A percentile compares a stretch with the other conserved stretches of the same genome.
Conservation (phyloP, 2,329 filamentous ascomycete species). For the Botryosphaeria dothidea region DNA sequence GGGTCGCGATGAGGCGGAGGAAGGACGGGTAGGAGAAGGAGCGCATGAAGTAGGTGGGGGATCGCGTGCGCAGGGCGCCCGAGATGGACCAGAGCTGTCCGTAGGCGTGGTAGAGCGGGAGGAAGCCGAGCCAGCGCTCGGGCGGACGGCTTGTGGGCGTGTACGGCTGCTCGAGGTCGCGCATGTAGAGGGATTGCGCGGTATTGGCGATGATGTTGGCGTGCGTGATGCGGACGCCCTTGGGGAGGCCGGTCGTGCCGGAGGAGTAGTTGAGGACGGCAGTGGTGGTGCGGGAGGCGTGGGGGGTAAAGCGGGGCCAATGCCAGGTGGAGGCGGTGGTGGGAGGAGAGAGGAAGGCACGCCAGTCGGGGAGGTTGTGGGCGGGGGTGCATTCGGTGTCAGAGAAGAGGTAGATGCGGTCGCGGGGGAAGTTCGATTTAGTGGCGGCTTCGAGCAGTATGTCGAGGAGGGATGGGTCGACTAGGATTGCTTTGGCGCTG, state of each 20-base stretch:
- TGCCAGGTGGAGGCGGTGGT: slow-evolving; percentile 37
- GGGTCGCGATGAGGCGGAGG: slow-evolving; percentile 35
- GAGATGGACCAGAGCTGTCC: slow-evolving; percentile 43
- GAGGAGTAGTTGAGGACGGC: slow-evolving; percentile 32
- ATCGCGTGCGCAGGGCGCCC: slow-evolving; percentile 33
- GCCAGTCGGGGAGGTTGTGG: slow-evolving; percentile 46
- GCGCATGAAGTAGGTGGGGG: slow-evolving; percentile 41
- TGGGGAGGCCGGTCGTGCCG: slow-evolving; percentile 47
- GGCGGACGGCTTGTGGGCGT: slow-evolving; percentile 23
- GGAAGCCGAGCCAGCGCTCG: slow-evolving; percentile 39
- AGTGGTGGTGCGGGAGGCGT: slow-evolving; percentile 35
- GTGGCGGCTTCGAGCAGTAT: slow-evolving; percentile 47
- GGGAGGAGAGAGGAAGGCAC: slow-evolving; percentile 42
- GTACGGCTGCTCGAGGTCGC: slow-evolving; percentile 34
- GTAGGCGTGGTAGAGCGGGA: slow-evolving; percentile 41
- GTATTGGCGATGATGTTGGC: slow-evolving; percentile 45
- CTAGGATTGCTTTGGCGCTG: slow-evolving; percentile 51
- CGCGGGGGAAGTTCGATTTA: slow-evolving; percentile 42
- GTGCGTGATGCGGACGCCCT: slow-evolving; percentile 48
- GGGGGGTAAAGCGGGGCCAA: slow-evolving; percentile 42
- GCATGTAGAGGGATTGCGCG: slow-evolving; percentile 41
- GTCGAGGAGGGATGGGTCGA: slow-evolving; percentile 49
- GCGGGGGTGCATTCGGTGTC: slow-evolving; percentile 36
- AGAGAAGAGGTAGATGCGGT: slow-evolving; percentile 52
- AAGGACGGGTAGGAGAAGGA: slow-evolving; percentile 39